These are phyloP conservation scores for Aegle marmelos DNA, from an alignment of 345 rosid genomes.

Conservation along the genomic window DNA sequence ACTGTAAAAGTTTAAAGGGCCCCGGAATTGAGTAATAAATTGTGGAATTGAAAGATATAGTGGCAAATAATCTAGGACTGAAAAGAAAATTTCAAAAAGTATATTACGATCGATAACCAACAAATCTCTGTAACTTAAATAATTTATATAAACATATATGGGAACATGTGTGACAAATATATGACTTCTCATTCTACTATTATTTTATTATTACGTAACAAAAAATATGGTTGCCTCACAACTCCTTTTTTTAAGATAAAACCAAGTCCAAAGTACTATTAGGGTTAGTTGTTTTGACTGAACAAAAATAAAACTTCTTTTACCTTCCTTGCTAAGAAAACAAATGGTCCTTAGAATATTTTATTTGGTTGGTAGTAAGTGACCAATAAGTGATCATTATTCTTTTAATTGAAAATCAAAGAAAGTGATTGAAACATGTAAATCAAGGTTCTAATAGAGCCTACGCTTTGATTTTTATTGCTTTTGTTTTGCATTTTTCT, in stretches of 20 bases:
- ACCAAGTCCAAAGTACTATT: conserved; percentile 23
- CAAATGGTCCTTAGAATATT: conserved; percentile 17
- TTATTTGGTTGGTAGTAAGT: conserved; percentile 26
- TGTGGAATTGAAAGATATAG: too few species aligned
- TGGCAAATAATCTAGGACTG: too few species aligned
- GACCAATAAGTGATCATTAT: conserved; percentile 20
- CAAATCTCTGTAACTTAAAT: too few species aligned
- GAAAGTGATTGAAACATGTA: conserved; percentile 27
- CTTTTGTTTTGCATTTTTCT: conserved; percentile 16
- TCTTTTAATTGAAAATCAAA: conserved; percentile 43
- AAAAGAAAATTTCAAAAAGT: too few species aligned
- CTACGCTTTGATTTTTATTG: conserved; percentile 10
- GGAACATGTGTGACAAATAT: too few species aligned
- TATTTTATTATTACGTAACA: too few species aligned
- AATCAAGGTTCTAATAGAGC: neutral
- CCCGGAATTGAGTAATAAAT: too few species aligned
- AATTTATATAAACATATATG: too few species aligned
- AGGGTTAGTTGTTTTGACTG: conserved; percentile 20
- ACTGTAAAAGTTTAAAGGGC: too few species aligned
- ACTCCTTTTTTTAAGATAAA: conserved; percentile 6
- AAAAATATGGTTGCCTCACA: too few species aligned
- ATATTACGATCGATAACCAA: too few species aligned
- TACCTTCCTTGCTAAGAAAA: conserved; percentile 10
- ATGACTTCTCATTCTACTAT: too few species aligned
- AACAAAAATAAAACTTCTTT: conserved; percentile 28